Evolutionary conservation across 164 flowering plant genomes (phyloP).

Genomic region (Hamamelis virginiana): DNA sequence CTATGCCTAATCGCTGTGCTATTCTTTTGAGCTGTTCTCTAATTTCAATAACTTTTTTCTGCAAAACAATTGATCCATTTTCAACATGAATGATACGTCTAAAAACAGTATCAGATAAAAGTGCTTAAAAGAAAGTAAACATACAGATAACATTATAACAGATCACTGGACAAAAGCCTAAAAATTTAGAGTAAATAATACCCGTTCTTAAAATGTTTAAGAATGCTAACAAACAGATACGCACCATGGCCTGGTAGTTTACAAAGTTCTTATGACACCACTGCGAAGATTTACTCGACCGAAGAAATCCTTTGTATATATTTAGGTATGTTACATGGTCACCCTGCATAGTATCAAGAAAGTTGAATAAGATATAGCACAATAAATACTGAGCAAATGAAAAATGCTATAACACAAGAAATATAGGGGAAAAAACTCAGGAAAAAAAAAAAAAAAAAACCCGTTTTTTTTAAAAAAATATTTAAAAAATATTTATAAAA

Average conservation of each 20-base stretch:
- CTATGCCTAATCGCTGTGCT: slow-evolving; percentile 68
- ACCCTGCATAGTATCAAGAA: slow-evolving; percentile 59
- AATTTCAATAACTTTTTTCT: slow-evolving; percentile 75
- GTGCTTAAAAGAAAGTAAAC: background rate
- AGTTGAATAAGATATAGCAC: background rate
- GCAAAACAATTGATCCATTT: slow-evolving; percentile 15
- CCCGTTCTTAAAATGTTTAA: background rate
- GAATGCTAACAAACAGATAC: slow-evolving; percentile 16
- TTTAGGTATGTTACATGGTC: slow-evolving; percentile 94
- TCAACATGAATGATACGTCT: background rate
- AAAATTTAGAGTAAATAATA: background rate
- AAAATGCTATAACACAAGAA: too few relatives aligned
- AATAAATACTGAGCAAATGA: background rate
- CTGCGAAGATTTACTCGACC: slow-evolving; percentile 85
- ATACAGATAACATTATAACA: background rate
- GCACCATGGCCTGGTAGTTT: slow-evolving; percentile 93
- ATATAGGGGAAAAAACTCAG: too few relatives aligned
- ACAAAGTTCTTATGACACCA: slow-evolving; percentile 93
- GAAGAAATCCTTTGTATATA: slow-evolving; percentile 85
- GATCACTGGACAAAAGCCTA: background rate
- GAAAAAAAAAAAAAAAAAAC: too few relatives aligned
- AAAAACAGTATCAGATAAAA: background rate
- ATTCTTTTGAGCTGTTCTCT: slow-evolving; percentile 80
- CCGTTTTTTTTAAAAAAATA: too few relatives aligned
- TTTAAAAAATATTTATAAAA: too few relatives aligned